Base-by-base conservation (phyloP, 1,139 yeast genomes). In the Blastobotrys malaysiensis region DNA sequence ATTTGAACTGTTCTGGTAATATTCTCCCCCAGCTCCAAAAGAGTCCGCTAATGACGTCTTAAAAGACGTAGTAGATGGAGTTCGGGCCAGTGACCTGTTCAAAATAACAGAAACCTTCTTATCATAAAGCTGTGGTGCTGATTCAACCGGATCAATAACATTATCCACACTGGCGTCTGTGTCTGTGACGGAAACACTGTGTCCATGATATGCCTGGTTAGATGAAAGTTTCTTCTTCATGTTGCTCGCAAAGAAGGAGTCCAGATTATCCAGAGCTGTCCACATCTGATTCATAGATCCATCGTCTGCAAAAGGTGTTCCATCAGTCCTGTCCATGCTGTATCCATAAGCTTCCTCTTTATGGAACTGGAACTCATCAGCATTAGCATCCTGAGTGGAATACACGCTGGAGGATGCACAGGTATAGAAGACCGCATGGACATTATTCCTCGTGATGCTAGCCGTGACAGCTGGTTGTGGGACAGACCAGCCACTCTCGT, bases 401-500 rank as follows among this genome's bases (percentile, higher is more conserved):
- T 62, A 46, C 49, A 57, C 48, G 67, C 59, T 14, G 68, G 57
- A 26, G 3, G 75, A 77, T 1, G 76, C 75, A 66, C 97, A 91
- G 0, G 97, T 88, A 36, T 91, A 84, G 66, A 88, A 93, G 2
- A 93, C 99, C 0, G 98, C 91, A 69, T 93, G 98, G 1, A 95
- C 96, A 66, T 95, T 93, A 66, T 88, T 88, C 60, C 98, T 76
- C 0, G 98, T 88, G 11, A 86, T 81, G 0, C 95, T 86, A 0
- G 97, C 89, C 0, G 95, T 85, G 39, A 88, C 82, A 0, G 91
- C 88, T 0, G 98, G 97, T 93, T 88, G 86, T 1, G 98, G 96
- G 50, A 95, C 84, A 0, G 97, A 85, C 99, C 99, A 95, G 0
- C 99, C 99, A 66, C 85, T 84, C n/a, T 88, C 96, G 57, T 90